Percentiles rank a stretch among this genome's conserved stretches.
phyloP scores from a whole-genome alignment of 2,329 filamentous ascomycete genomes.

The Fusarium sp. region DNA sequence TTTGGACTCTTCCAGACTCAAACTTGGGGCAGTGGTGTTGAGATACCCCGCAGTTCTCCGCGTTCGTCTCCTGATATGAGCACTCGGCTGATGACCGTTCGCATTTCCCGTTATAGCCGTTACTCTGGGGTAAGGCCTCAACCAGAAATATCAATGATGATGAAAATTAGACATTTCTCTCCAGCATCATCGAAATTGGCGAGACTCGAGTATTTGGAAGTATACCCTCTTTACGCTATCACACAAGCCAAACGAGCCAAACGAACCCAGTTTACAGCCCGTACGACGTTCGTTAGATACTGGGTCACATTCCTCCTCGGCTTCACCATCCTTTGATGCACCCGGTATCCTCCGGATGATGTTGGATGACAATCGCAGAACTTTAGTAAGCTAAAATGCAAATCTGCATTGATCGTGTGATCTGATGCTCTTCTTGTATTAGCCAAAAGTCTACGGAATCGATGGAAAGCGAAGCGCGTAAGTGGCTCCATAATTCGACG shows the following conservation, averaged over 20 bases:
- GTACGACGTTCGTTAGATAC: neutral
- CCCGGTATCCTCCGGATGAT: neutral
- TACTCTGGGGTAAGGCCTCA: neutral
- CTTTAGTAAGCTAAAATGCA: neutral
- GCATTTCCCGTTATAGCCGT: neutral
- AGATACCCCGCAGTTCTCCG: slow-evolving; percentile 1
- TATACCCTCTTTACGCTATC: accelerated
- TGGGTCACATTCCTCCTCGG: neutral
- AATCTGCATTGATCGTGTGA: neutral
- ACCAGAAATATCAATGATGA: accelerated
- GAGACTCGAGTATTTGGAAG: too few species aligned
- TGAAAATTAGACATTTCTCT: neutral
- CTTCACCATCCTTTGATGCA: neutral
- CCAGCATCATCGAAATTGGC: neutral
- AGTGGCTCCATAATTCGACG: neutral
- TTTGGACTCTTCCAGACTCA: neutral
- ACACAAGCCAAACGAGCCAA: neutral
- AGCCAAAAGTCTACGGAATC: neutral
- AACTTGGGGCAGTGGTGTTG: neutral
- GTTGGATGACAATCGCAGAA: neutral
- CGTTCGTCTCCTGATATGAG: neutral
- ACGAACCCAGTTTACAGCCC: neutral
- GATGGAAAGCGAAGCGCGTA: neutral
- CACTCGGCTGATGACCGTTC: neutral
- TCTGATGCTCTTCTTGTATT: neutral